phyloP scores from a whole-genome alignment of 225 moss, liverwort and hornwort genomes.

The Marchantia polymorpha region DNA sequence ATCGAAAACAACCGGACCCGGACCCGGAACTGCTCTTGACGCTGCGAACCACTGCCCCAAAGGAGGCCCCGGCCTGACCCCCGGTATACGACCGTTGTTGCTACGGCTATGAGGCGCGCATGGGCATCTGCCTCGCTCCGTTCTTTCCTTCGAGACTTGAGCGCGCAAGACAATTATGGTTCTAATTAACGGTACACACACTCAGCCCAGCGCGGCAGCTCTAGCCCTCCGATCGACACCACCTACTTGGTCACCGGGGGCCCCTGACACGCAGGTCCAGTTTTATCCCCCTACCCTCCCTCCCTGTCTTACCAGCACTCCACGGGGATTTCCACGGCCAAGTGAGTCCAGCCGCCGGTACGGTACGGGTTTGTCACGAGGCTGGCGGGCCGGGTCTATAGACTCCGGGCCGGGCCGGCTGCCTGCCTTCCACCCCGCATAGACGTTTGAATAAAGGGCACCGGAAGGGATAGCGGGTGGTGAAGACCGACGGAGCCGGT shows the following conservation, averaged over 20 bases:
- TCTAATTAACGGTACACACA: conserved; percentile 1
- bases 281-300: too few relatives aligned
- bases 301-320: neutral
- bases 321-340: neutral
- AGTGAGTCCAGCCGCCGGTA: neutral
- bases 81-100: neutral
- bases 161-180: neutral
- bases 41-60: too few relatives aligned
- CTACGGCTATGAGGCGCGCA: conserved; percentile 3
- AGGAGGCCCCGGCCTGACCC: too few relatives aligned
- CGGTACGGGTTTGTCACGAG: neutral
- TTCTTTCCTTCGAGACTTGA: neutral
- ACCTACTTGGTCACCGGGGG: neutral
- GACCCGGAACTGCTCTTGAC: too few relatives aligned
- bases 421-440: too few relatives aligned
- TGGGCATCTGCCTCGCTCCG: neutral
- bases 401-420: too few relatives aligned
- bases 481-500: too few relatives aligned
- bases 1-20: too few relatives aligned
- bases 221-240: neutral
- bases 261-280: neutral
- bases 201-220: neutral
- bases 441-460: too few relatives aligned
- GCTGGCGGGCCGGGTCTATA: neutral
- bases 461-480: too few relatives aligned